Conservation (phyloP, 352 stramenopile species). For the Phytophthora gonapodyides region DNA sequence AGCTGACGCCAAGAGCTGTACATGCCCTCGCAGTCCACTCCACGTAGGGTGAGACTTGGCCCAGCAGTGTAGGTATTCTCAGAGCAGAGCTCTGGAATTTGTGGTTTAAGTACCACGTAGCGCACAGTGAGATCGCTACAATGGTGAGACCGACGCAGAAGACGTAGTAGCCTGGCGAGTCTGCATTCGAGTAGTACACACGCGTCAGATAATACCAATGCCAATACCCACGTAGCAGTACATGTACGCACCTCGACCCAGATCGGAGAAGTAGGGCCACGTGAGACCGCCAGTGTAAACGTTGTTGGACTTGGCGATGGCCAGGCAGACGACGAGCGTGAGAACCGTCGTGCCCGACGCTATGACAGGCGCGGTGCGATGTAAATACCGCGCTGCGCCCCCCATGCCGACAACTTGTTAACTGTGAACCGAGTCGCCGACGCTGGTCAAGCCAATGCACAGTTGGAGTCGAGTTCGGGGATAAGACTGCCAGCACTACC, state of each 20-base stretch:
- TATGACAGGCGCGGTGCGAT: constrained; percentile 37
- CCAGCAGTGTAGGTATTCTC: constrained; percentile 36
- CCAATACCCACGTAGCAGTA: background rate
- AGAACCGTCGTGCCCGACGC: constrained; percentile 41
- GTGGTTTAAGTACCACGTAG: constrained; percentile 62
- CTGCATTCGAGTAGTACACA: constrained; percentile 15
- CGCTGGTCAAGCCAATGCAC: background rate
- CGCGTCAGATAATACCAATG: background rate
- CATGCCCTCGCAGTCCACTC: constrained; percentile 24
- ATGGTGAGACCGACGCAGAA: constrained; percentile 53
- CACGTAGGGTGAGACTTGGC: constrained; percentile 35
- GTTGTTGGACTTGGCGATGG: constrained; percentile 51
- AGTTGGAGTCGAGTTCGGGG: background rate
- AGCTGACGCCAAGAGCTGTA: constrained; percentile 40
- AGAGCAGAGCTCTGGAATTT: constrained; percentile 54
- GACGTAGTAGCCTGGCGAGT: constrained; percentile 57
- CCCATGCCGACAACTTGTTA: constrained; percentile 8
- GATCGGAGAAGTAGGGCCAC: constrained; percentile 76
- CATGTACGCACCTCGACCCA: constrained; percentile 44
- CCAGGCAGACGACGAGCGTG: constrained; percentile 59
- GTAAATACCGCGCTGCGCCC: constrained; percentile 1
- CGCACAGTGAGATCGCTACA: constrained; percentile 37
- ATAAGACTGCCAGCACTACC: constrained; percentile 18
- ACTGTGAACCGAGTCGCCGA: background rate
- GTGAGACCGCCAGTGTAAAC: constrained; percentile 60